These are phyloP conservation scores for Globisporangium camurandrum DNA, from an alignment of 352 stramenopile species.

Conservation along the genomic window DNA sequence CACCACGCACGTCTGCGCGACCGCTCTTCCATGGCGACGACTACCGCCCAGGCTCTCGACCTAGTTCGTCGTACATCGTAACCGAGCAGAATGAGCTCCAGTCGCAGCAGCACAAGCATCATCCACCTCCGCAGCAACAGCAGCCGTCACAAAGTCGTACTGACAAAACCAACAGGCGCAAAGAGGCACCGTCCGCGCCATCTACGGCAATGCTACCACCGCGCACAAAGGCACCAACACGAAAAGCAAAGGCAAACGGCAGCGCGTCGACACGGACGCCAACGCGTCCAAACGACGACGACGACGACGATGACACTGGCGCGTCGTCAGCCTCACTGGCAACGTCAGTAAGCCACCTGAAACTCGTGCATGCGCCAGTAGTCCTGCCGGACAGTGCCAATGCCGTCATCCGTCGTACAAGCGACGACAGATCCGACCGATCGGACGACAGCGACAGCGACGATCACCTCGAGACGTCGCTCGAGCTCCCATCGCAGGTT, in stretches of 20 bases:
- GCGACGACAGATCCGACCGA: conserved; percentile 1
- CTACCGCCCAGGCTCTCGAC: conserved; percentile 56
- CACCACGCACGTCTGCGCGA: conserved; percentile 43
- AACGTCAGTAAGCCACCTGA: conserved; percentile 15
- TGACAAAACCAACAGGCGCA: no score
- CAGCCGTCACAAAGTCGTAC: no score
- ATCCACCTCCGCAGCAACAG: no score
- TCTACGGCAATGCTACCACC: conserved; percentile 11
- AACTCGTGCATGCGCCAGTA: conserved; percentile 34
- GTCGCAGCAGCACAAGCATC: conserved; percentile 3
- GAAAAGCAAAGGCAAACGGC: no score
- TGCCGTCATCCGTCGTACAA: not conserved
- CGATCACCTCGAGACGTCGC: conserved; percentile 35
- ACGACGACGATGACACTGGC: no score
- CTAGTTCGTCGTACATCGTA: conserved; percentile 56
- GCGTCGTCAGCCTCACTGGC: not conserved
- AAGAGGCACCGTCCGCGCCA: not conserved
- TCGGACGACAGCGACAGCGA: conserved; percentile 5
- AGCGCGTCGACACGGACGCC: not conserved
- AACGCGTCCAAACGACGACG: conserved; percentile 1
- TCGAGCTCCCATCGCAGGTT: conserved; percentile 43
- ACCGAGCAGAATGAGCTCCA: conserved; percentile 31
- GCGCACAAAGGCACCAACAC: conserved; percentile 7
- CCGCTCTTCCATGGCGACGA: conserved; percentile 72
- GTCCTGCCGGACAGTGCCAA: conserved; percentile 13